These are phyloP conservation scores for Pyrenophora teres DNA, from an alignment of 2,329 filamentous ascomycete species.

Conservation along the genomic window DNA sequence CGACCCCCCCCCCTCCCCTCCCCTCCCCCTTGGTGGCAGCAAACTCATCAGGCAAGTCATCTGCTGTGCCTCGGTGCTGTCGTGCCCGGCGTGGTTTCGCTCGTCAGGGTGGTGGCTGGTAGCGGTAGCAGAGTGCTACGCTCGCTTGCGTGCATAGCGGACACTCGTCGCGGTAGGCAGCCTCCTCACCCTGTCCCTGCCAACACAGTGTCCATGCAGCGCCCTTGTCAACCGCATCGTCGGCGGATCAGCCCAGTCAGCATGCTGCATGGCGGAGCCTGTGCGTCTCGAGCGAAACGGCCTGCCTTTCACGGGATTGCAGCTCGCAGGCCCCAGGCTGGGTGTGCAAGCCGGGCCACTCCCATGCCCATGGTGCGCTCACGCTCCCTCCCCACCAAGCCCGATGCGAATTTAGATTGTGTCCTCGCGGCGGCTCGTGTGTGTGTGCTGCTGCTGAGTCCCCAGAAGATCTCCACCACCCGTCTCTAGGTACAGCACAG, in stretches of 20 bases:
- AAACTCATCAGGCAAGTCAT: constrained; percentile 18
- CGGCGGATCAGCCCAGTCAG: constrained; percentile 44
- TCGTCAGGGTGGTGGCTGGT: constrained; percentile 35
- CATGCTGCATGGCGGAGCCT: constrained; percentile 30
- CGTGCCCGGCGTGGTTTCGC: constrained; percentile 20
- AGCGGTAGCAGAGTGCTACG: constrained; percentile 22
- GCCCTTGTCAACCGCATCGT: constrained; percentile 34
- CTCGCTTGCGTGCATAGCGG: constrained; percentile 43
- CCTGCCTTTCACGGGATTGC: constrained; percentile 25
- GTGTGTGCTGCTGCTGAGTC: constrained; percentile 30
- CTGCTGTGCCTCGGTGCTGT: constrained; percentile 26
- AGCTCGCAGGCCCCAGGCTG: constrained; percentile 35
- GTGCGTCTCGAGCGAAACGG: constrained; percentile 35
- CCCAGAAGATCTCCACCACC: constrained; percentile 45
- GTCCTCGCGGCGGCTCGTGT: constrained; percentile 41
- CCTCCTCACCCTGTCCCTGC: constrained; percentile 26
- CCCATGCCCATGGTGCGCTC: constrained; percentile 33
- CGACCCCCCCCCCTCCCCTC: too few species aligned
- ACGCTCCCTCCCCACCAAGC: constrained; percentile 36
- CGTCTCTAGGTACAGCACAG: constrained; percentile 35
- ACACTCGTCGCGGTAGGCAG: constrained; percentile 14
- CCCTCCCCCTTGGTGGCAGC: constrained; percentile 5
- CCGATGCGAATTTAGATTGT: constrained; percentile 46
- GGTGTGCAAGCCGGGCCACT: constrained; percentile 33
- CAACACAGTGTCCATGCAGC: constrained; percentile 18